A percentile compares a stretch with the other conserved stretches of the same genome.
phyloP scores from a whole-genome alignment of 164 flowering plant species.

The Protea cynaroides region DNA sequence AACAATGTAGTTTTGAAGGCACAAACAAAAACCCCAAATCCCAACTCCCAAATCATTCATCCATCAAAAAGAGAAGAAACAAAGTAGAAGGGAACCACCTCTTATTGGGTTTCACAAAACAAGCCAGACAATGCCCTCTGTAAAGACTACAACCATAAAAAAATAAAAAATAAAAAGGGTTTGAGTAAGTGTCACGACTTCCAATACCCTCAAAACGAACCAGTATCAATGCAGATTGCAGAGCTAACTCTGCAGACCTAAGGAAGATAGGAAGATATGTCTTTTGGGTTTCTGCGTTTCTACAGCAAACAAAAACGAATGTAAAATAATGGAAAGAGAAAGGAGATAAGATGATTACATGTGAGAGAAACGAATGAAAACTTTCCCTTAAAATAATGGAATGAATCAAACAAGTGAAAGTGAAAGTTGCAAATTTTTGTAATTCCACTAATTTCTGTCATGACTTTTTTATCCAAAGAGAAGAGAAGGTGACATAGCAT shows the following conservation, averaged over 20 bases:
- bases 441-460: not conserved
- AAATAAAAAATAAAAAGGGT: too few relatives aligned
- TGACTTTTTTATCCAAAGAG: not conserved
- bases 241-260: not conserved
- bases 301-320: not conserved
- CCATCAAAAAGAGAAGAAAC: not conserved
- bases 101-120: not conserved
- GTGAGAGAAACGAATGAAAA: too few relatives aligned
- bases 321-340: not conserved
- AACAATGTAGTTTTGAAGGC: too few relatives aligned
- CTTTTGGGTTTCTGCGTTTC: not conserved
- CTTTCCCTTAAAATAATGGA: too few relatives aligned
- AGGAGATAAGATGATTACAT: not conserved
- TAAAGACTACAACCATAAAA: too few relatives aligned
- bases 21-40: not conserved
- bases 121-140: not conserved
- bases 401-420: slow-evolving; percentile 5
- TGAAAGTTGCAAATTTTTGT: slow-evolving; percentile 8
- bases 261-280: not conserved
- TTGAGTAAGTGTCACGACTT: too few relatives aligned
- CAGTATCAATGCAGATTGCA: not conserved
- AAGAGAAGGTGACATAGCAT: too few relatives aligned
- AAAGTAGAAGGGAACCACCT: not conserved
- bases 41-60: not conserved
- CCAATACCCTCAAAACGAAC: too few relatives aligned